Percentiles rank a stretch among this genome's conserved stretches.
These are phyloP conservation scores for Aspergillus novoparasiticus DNA, from an alignment of 2,329 filamentous ascomycete species.

Conservation along the genomic window DNA sequence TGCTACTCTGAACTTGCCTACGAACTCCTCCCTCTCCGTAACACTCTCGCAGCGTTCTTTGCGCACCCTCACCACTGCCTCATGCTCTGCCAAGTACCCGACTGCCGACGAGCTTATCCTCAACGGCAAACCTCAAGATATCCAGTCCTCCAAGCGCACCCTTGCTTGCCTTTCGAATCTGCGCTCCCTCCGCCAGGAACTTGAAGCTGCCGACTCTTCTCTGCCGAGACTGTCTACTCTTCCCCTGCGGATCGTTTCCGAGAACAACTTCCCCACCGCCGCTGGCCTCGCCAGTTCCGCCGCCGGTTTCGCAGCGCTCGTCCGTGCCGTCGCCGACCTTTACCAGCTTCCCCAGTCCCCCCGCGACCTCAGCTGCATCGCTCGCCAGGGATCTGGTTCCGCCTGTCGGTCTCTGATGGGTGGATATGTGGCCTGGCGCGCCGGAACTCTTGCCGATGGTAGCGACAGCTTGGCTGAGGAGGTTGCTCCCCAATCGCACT, in stretches of 20 bases:
- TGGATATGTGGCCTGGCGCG: conserved; percentile 94
- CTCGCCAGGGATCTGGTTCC: conserved; percentile 90
- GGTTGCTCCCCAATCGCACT: conserved; percentile 85
- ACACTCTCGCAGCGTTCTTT: conserved; percentile 93
- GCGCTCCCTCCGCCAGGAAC: conserved; percentile 70
- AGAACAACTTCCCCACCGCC: conserved; percentile 99
- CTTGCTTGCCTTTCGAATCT: conserved; percentile 92
- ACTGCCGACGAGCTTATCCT: conserved; percentile 73
- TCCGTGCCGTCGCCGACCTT: conserved; percentile 84
- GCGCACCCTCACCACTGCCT: conserved; percentile 92
- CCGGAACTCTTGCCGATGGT: conserved; percentile 74
- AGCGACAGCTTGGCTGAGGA: conserved; percentile 85
- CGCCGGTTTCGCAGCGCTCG: conserved; percentile 67
- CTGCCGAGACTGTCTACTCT: conserved; percentile 80
- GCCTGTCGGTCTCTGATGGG: conserved; percentile 93
- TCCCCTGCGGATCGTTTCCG: conserved; percentile 82
- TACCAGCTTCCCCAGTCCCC: conserved; percentile 82
- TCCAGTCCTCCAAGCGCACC: conserved; percentile 79
- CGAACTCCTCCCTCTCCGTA: conserved; percentile 95
- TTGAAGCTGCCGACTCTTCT: conserved; percentile 71
- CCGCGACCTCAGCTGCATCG: conserved; percentile 82
- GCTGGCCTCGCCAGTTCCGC: conserved; percentile 74
- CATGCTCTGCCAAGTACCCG: conserved; percentile 74
- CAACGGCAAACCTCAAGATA: conserved; percentile 80
- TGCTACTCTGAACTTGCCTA: conserved; percentile 89